Evolutionary conservation across 2,329 filamentous ascomycete genomes (phyloP).

Genomic region (Alternaria incomplexa): DNA sequence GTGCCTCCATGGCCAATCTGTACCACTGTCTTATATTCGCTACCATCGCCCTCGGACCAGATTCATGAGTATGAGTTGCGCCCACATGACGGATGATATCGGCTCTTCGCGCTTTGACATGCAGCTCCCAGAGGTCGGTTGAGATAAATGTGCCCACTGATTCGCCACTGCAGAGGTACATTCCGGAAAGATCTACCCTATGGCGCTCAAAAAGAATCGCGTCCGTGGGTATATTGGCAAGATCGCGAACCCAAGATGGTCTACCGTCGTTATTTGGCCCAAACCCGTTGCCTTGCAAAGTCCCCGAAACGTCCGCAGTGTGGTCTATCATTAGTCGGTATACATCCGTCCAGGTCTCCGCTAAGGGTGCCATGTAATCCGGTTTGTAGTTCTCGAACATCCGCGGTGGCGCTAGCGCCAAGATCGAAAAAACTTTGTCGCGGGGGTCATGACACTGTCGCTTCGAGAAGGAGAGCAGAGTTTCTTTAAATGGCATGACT

Average conservation of each 20-base stretch:
- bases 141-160: not conserved
- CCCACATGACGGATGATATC: not conserved
- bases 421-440: not conserved
- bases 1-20: not conserved
- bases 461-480: not conserved
- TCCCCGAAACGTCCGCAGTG: not conserved
- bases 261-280: not conserved
- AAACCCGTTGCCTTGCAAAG: not conserved
- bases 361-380: not conserved
- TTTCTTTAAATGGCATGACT: not conserved
- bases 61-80: not conserved
- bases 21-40: not conserved
- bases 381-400: not conserved
- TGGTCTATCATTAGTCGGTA: not conserved
- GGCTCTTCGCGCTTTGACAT: not conserved
- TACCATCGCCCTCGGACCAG: not conserved
- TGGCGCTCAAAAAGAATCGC: not conserved
- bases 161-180: not conserved
- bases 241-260: not conserved
- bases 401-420: not conserved
- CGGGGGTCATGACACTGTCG: constrained; percentile 1
- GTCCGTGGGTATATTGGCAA: not conserved
- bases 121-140: not conserved
- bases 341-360: not conserved
- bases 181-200: not conserved